Base-by-base conservation (phyloP, 306 rosid species). In the Acacia acuminata region DNA sequence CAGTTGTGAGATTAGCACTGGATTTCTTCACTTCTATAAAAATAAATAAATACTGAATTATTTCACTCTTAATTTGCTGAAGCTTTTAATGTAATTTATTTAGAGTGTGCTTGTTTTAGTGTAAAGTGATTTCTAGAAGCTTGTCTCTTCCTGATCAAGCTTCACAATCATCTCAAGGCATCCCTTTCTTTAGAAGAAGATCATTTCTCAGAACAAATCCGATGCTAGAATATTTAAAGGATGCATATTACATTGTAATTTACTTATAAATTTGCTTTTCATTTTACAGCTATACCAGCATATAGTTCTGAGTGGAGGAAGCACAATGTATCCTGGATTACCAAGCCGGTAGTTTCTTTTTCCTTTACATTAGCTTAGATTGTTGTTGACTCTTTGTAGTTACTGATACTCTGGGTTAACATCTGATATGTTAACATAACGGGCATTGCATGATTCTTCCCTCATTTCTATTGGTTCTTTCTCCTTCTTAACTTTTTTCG, bases 281-380 rank as follows among this genome's bases (percentile, higher is more conserved):
- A 22, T 80, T 76, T 85, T 88, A 89, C 94, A 96, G 99, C 94
- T 96, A 83, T 96, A 96, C 88, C 99, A 96, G 85, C 99, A 96
- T 85, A 96, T 96, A 69, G 99, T 96, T 83, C 86, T 96, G 84
- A 96, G 99, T 85, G 98, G 99, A 85, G 99, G 99, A 79, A 96
- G 99, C 91, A 96, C 99, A 66, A 96, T 96, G 99, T 96, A 94
- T 90, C 99, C 99, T 70, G 99, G 99, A 87, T 85, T 96, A 85
- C 98, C 99, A 55, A 96, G 99, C 90, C 91, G 99, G 99, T 96
- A 91, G 71, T 85, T 76, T 82, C 17, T 75, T 87, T 75, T 82
- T 82, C 82, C 76, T 76, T 81, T 43, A 75, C 85, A 60, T 71
- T 45, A 68, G 82, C 76, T 77, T 78, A 32, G 73, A 76, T 77